Evolutionary conservation across 176 grass and related monocot species (phyloP).

Genomic region (Musa itinerans): DNA sequence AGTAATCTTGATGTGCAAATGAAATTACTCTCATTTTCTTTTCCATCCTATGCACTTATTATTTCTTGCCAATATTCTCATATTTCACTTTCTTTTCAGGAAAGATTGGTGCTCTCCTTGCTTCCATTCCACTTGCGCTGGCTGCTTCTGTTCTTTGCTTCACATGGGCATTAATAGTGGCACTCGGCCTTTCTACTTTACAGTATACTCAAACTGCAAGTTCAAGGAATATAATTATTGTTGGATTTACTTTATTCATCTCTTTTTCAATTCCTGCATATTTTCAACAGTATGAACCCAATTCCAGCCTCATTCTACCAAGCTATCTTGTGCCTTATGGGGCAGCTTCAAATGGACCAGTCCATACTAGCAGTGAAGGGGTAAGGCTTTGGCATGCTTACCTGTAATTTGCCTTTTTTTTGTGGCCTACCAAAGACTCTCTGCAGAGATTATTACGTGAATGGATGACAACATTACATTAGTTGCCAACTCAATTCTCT

Average conservation of each 20-base stretch:
- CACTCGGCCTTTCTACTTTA: constrained; percentile 73
- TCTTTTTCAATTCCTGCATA: constrained; percentile 79
- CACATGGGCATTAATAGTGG: constrained; percentile 82
- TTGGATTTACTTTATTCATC: constrained; percentile 94
- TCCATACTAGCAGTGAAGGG: constrained; percentile 48
- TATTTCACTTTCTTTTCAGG: constrained; percentile 23
- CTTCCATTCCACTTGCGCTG: constrained; percentile 75
- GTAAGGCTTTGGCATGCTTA: constrained; percentile 31
- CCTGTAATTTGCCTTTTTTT: background rate
- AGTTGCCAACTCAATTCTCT: background rate
- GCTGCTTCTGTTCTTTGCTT: constrained; percentile 85
- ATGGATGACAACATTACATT: background rate
- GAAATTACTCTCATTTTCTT: background rate
- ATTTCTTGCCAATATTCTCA: background rate
- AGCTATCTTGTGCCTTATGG: constrained; percentile 85
- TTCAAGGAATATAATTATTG: constrained; percentile 99
- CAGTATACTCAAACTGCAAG: constrained; percentile 88
- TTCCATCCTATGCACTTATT: background rate
- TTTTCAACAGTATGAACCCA: constrained; percentile 83
- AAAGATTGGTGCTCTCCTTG: constrained; percentile 92
- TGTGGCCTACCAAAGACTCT: background rate
- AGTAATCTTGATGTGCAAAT: background rate
- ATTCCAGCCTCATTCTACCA: constrained; percentile 68
- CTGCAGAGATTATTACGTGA: background rate
- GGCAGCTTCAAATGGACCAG: constrained; percentile 69